Evolutionary conservation across 148 eudicot genomes (phyloP).

Genomic region (Suaeda aralocaspica): DNA sequence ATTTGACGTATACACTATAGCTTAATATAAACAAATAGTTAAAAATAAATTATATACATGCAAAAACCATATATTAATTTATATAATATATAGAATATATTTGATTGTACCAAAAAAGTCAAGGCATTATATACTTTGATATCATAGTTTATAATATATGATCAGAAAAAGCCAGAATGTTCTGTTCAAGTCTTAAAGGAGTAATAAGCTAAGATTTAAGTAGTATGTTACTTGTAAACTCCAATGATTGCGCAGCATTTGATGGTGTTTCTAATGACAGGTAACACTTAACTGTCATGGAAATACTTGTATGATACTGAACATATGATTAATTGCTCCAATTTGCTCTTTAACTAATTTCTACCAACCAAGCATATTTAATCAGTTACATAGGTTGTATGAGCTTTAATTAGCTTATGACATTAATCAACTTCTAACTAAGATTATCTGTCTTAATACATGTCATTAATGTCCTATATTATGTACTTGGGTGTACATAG

Average conservation of each 20-base stretch:
- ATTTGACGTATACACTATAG: constrained; percentile 12
- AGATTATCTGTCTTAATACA: too few species aligned
- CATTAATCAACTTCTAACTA: too few species aligned
- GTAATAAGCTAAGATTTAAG: not conserved
- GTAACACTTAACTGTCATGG: constrained; percentile 18
- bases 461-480: too few species aligned
- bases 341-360: constrained; percentile 4
- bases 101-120: constrained; percentile 7
- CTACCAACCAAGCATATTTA: constrained; percentile 4
- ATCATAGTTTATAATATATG: not conserved
- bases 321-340: not conserved
- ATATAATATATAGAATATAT: too few species aligned
- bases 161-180: constrained; percentile 13
- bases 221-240: not conserved
- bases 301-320: not conserved
- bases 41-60: too few species aligned
- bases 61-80: not conserved
- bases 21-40: constrained; percentile 8
- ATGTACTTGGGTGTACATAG: too few species aligned
- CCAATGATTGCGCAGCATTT: constrained; percentile 25
- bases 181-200: not conserved
- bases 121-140: not conserved
- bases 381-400: not conserved
- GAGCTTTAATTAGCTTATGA: not conserved
- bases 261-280: constrained; percentile 23